Evolutionary conservation across 208 protist genomes (phyloP), one percentile per base, ranked within the genome.

Genomic region (Zelonia costaricensis): DNA sequence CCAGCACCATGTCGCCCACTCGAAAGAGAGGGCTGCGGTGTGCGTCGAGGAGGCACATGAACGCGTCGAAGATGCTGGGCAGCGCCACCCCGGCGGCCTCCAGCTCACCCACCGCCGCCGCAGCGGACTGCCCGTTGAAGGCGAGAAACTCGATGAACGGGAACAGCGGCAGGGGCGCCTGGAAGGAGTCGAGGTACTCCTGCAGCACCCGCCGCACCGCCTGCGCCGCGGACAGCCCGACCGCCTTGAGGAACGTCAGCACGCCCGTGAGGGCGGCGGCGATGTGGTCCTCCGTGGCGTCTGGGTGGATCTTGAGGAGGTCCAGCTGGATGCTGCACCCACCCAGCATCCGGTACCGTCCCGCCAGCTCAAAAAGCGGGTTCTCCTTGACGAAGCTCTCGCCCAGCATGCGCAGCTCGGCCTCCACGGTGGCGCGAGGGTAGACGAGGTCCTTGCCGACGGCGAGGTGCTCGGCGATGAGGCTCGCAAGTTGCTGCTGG

Each of bases 251-350:
- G 43, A 86, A 85, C 22, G 76, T 70, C 18, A 95, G 59, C 22
- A 85, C 77, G 15, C 66, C 69, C 4, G 70, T 53, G 43, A 89
- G 43, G 10, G 77, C 78, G 27, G 74, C 69, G 10, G 71, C 42
- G 13, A 84, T 82, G 28, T 82, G 61, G 30, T 62, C 53, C 55
- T 78, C 73, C 1, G 78, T 65, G 1, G 80, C 60, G 48, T 87
- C 80, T 1, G 75, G 47, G 67, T 91, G 75, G 5, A 90, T 82
- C 69, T 89, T 88, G 23, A 95, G 63, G 16, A 95, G 51, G 54
- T 95, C 86, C n/a, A 95, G 62, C 80, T 95, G 78, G 5, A 92
- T 69, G 55, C 75, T 88, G 39, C 78, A 82, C 28, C 89, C 89
- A 49, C 89, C 89, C 3, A 91, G 57, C 23, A 51, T 68, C 22